phyloP scores from a whole-genome alignment of 257 asterid species.

The Craterostigma plantagineum region DNA sequence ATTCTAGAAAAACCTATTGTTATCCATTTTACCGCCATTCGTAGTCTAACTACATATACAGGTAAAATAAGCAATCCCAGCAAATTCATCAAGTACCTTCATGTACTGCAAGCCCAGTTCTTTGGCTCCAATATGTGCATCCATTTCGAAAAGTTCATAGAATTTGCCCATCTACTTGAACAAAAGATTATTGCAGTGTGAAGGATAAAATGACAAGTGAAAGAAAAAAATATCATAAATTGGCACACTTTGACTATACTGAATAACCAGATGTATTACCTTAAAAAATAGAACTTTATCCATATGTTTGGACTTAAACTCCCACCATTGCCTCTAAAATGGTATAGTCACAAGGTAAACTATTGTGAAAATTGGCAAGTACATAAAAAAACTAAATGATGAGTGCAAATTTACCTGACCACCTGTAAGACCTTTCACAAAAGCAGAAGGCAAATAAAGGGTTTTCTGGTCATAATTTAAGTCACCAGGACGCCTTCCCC shows the following conservation, averaged over 20 bases:
- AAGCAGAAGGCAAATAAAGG: constrained; percentile 59
- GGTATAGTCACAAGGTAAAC: constrained; percentile 13
- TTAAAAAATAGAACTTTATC: constrained; percentile 96
- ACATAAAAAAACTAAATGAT: constrained; percentile 9
- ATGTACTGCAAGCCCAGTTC: constrained; percentile 93
- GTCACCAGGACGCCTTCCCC: constrained; percentile 50
- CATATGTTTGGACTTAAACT: constrained; percentile 94
- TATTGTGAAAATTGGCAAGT: constrained; percentile 4
- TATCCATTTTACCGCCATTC: neutral
- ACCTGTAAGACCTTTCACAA: constrained; percentile 54
- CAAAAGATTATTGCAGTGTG: neutral
- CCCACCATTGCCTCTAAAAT: constrained; percentile 99
- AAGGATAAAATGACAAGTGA: constrained; percentile 3
- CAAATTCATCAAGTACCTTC: constrained; percentile 50
- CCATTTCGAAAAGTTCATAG: constrained; percentile 95
- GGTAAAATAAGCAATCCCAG: constrained; percentile 3
- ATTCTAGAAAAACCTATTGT: neutral
- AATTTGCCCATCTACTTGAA: constrained; percentile 90
- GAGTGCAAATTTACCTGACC: constrained; percentile 63
- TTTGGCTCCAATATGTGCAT: constrained; percentile 92
- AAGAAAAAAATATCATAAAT: constrained; percentile 6
- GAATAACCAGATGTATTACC: constrained; percentile 23
- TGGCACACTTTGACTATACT: constrained; percentile 8
- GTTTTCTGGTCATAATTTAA: constrained; percentile 70
- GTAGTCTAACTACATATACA: constrained; percentile 3